These are phyloP conservation scores for Truncatella angustata DNA, from an alignment of 2,329 filamentous ascomycete species.

Conservation along the genomic window DNA sequence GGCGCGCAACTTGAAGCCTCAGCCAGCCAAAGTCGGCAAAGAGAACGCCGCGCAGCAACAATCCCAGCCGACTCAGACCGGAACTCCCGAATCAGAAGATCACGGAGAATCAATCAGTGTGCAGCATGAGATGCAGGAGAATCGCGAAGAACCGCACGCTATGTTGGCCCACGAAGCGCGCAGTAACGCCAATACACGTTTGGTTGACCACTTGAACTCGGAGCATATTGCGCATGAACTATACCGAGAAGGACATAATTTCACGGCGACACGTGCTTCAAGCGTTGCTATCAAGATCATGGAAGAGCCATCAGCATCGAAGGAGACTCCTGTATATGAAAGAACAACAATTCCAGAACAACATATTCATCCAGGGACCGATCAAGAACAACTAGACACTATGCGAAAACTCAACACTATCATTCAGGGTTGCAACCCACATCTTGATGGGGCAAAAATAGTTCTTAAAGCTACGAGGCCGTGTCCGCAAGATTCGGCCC, in stretches of 20 bases:
- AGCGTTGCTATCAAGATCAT: too few relatives aligned
- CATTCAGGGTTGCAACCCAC: too few relatives aligned
- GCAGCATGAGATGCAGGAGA: background rate
- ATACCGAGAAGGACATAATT: too few relatives aligned
- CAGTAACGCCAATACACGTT: too few relatives aligned
- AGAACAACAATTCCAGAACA: background rate
- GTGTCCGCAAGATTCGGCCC: background rate
- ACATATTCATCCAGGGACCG: background rate
- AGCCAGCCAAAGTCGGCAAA: background rate
- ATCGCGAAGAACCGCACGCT: too few relatives aligned
- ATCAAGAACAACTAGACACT: background rate
- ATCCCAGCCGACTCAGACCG: constrained; percentile 14
- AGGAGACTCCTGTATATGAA: background rate
- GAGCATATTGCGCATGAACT: too few relatives aligned
- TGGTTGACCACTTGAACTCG: too few relatives aligned
- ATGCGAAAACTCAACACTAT: background rate
- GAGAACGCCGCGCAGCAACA: constrained; percentile 1
- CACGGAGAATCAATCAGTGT: constrained; percentile 7
- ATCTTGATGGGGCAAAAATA: background rate
- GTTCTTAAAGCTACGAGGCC: background rate
- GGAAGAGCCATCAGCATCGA: background rate
- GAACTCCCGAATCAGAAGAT: constrained; percentile 13
- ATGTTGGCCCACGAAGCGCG: too few relatives aligned
- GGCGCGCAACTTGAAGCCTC: constrained; percentile 19
- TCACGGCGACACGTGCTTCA: too few relatives aligned